A percentile compares a stretch with the other conserved stretches of the same genome.
These are phyloP conservation scores for Candida sojae DNA, from an alignment of 1,139 yeast genomes.

Conservation along the genomic window DNA sequence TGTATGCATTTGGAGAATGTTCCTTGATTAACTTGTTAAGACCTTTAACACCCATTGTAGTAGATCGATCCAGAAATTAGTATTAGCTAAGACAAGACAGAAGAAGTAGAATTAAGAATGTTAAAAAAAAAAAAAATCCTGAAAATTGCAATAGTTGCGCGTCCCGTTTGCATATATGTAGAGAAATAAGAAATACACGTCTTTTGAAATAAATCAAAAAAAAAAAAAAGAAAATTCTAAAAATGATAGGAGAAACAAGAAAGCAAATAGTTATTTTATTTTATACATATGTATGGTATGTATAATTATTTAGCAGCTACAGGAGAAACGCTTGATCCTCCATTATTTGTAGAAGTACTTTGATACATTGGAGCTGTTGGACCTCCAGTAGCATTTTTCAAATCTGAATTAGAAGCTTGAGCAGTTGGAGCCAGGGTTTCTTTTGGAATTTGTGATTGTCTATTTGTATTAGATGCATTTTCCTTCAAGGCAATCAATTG, in stretches of 20 bases:
- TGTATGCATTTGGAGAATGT: constrained; percentile 82
- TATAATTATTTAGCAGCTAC: constrained; percentile 4
- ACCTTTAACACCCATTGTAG: constrained; percentile 77
- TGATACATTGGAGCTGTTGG: constrained; percentile 9
- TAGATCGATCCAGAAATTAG: not conserved
- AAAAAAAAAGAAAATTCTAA: not conserved
- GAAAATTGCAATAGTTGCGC: no score
- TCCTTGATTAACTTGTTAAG: constrained; percentile 80
- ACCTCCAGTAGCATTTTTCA: constrained; percentile 2
- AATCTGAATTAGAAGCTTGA: constrained; percentile 6
- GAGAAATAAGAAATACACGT: no score
- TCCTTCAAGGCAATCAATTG: constrained; percentile 94
- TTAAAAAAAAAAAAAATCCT: not conserved
- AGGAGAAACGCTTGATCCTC: not conserved
- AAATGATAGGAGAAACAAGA: not conserved
- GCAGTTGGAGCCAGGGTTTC: constrained; percentile 7
- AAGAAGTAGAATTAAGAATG: not conserved
- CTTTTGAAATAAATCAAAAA: not conserved
- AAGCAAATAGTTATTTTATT: not conserved
- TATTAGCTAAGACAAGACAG: not conserved
- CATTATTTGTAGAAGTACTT: not conserved
- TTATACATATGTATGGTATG: not conserved
- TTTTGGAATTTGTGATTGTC: constrained; percentile 23
- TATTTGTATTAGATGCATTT: constrained; percentile 57
- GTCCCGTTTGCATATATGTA: no score